Evolutionary conservation across 352 stramenopile genomes (phyloP), one percentile per base, ranked within the genome.

Genomic region (Globisporangium camurandrum): DNA sequence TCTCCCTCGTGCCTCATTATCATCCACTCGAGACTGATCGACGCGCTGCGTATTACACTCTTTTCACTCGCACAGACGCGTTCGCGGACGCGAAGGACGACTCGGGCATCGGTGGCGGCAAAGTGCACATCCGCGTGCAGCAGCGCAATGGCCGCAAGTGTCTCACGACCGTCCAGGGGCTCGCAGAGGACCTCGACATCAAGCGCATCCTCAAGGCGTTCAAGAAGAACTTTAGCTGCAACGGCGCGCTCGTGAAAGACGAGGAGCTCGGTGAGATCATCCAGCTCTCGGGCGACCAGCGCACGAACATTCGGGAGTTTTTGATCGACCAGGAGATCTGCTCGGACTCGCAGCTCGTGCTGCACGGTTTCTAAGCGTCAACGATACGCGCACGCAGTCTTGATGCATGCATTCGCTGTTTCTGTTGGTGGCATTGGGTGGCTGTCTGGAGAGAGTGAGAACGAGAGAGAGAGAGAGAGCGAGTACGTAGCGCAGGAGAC

Each of bases 191-290:
- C 76, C 79, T 99, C 54, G 96, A 99, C 66, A 78, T 99, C 46
- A 99, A 99, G 82, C 84, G 95, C 49, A 99, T 99, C 75, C 94
- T 98, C 59, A 99, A 99, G 76, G 97, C 96, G 43, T 98, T 99
- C 68, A 99, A 99, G 87, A 99, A 99, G 83, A 99, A 98, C 75
- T 99, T 99, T 67, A 98, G 87, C 67, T 99, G 97, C 80, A 99
- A 99, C 79, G 97, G 97, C 50, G 95, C 95, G 49, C 95, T 99
- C 34, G 94, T 98, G 46, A 98, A 98, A 62, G 96, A 99, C 70
- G 86, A 98, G 48, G 96, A 99, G 60, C 71, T 95, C 28, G 88
- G 94, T 47, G 96, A 99, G 67, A 97, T 99, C 62, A 98, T 99
- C 70, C 97, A 99, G 73, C 82, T 99, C 31, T 98, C 93, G 45